Evolutionary conservation across 371 early-diverging fungal genomes (phyloP).

Genomic region (Apophysomyces variabilis): DNA sequence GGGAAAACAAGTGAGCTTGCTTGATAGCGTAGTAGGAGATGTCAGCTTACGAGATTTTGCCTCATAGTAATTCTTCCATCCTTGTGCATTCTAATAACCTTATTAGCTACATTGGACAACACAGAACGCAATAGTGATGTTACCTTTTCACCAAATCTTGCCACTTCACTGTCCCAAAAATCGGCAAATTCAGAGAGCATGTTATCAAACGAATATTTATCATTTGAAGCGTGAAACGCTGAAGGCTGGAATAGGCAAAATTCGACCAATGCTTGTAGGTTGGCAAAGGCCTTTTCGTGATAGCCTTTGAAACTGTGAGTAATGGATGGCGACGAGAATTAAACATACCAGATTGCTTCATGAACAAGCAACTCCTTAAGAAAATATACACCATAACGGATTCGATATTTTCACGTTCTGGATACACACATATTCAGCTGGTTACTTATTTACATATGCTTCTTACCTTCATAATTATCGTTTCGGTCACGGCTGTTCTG

Average conservation of each 20-base stretch:
- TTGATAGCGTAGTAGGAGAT: not conserved
- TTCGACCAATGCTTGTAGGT: constrained; percentile 77
- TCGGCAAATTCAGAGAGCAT: constrained; percentile 63
- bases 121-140: too few relatives aligned
- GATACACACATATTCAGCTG: not conserved
- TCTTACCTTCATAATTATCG: constrained; percentile 26
- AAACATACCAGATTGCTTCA: constrained; percentile 66
- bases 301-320: constrained; percentile 51
- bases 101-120: too few relatives aligned
- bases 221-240: constrained; percentile 18
- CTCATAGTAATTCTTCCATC: constrained; percentile 52
- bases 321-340: not conserved
- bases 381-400: constrained; percentile 67
- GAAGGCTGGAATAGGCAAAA: constrained; percentile 70
- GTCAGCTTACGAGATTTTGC: constrained; percentile 27
- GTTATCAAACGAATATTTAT: constrained; percentile 38
- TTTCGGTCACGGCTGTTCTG: constrained; percentile 13
- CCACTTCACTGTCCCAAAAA: constrained; percentile 82
- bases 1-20: not conserved
- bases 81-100: constrained; percentile 51
- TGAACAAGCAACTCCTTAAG: constrained; percentile 63
- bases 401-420: constrained; percentile 56
- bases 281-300: constrained; percentile 70
- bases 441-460: not conserved
- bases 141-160: constrained; percentile 79